A percentile compares a stretch with the other conserved stretches of the same genome.
These are phyloP conservation scores for Plasmodium knowlesi DNA, from an alignment of 169 alveolate genomes.

Conservation along the genomic window DNA sequence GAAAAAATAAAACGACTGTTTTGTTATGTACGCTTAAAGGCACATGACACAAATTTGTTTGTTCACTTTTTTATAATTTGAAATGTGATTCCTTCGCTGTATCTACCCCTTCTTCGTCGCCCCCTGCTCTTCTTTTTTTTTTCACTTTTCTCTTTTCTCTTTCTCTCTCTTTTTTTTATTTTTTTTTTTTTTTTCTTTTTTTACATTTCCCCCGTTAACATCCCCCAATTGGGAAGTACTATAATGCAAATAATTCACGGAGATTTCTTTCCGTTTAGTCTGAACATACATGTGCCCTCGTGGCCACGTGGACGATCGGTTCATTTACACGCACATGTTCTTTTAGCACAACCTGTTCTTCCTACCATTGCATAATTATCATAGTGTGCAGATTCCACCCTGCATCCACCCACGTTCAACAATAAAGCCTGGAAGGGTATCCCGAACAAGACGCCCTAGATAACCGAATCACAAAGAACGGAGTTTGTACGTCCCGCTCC, in stretches of 20 bases:
- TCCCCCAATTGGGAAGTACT: not conserved
- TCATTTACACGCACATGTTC: not conserved
- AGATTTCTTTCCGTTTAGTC: not conserved
- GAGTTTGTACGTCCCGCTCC: not conserved
- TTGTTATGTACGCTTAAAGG: not conserved
- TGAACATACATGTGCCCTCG: not conserved
- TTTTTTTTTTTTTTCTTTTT: not conserved
- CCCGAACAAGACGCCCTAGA: not conserved
- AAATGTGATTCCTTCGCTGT: not conserved
- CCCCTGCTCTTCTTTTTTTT: not conserved
- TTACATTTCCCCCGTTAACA: not conserved
- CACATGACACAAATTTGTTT: not conserved
- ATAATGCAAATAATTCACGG: not conserved
- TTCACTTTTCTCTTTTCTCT: not conserved
- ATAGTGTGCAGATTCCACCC: not conserved
- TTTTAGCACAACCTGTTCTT: not conserved
- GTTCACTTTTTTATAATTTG: constrained; percentile 11
- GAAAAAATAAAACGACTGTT: not conserved
- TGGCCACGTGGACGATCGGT: not conserved
- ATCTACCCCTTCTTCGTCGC: not conserved
- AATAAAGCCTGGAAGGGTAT: not conserved
- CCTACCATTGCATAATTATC: not conserved
- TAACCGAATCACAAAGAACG: not conserved
- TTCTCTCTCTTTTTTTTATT: not conserved
- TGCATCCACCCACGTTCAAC: not conserved